A percentile compares a stretch with the other conserved stretches of the same genome.
Conservation (phyloP, 1,284 basidiomycete species). For the Cerioporus squamosus region DNA sequence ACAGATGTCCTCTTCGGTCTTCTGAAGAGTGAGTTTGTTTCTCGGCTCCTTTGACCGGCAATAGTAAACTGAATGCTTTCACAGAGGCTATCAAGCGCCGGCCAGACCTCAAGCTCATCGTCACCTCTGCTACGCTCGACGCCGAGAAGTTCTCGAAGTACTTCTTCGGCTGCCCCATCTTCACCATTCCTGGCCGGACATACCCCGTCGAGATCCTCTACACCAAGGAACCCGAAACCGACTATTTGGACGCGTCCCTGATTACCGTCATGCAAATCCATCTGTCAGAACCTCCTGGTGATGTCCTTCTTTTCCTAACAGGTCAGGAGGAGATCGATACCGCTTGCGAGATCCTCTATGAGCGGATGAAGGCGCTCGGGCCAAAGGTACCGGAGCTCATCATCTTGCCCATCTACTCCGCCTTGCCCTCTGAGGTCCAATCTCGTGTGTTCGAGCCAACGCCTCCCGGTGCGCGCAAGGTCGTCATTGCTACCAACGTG, state of each 20-base stretch:
- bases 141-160: conserved; percentile 99
- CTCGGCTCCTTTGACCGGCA: not conserved
- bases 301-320: conserved; percentile 95
- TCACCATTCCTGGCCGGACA: conserved; percentile 99
- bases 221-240: conserved; percentile 98
- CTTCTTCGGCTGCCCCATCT: conserved; percentile 98
- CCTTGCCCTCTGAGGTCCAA: conserved; percentile 97
- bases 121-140: conserved; percentile 98
- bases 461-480: conserved; percentile 95
- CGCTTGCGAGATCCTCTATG: conserved; percentile 94
- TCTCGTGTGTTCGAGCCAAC: conserved; percentile 97
- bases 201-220: conserved; percentile 98
- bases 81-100: conserved; percentile 92
- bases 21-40: conserved; percentile 81
- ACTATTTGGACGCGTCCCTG: conserved; percentile 97
- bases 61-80: conserved; percentile 25
- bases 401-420: conserved; percentile 97
- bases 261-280: conserved; percentile 99
- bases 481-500: conserved; percentile 98
- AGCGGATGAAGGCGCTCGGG: conserved; percentile 97
- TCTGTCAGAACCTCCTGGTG: conserved; percentile 95
- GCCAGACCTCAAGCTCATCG: conserved; percentile 96
- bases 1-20: conserved; percentile 98
- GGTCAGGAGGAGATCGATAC: conserved; percentile 99
- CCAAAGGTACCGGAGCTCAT: conserved; percentile 97